Percentiles rank a stretch among this genome's conserved stretches.
phyloP scores from a whole-genome alignment of 257 asterid genomes.

The Gentiana dahurica region DNA sequence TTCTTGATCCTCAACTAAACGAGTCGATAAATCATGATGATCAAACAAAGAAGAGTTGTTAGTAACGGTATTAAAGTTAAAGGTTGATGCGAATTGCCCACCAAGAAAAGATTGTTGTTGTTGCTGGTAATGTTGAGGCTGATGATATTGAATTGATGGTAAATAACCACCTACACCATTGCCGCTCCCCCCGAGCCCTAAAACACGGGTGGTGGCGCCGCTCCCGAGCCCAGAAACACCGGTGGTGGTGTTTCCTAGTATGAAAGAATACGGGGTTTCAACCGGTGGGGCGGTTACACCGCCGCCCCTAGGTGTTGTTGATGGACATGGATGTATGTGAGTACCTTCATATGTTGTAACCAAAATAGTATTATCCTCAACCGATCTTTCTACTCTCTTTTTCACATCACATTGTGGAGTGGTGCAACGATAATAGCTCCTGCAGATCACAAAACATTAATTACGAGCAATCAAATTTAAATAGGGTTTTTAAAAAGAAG shows the following conservation, averaged over 20 bases:
- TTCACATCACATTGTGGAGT: constrained; percentile 60
- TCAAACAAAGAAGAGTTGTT: no score
- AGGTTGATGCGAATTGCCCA: constrained; percentile 4
- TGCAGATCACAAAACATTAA: constrained; percentile 3
- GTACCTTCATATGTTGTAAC: constrained; percentile 79
- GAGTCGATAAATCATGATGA: no score
- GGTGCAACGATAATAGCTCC: constrained; percentile 85
- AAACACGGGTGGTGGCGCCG: neutral
- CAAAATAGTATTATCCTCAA: constrained; percentile 40
- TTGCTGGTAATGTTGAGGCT: constrained; percentile 10
- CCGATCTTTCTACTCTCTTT: constrained; percentile 69
- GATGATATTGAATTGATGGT: constrained; percentile 11
- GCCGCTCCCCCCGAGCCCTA: neutral
- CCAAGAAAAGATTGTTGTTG: constrained; percentile 2
- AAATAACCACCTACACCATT: constrained; percentile 3
- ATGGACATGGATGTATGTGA: constrained; percentile 62
- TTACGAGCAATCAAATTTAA: no score
- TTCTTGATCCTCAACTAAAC: constrained; percentile 5
- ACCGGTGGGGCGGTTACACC: constrained; percentile 5
- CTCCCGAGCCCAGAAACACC: neutral
- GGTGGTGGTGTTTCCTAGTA: neutral
- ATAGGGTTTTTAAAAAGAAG: no score
- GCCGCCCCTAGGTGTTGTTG: constrained; percentile 16
- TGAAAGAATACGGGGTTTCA: constrained; percentile 3
- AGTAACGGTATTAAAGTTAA: neutral